phyloP scores from a whole-genome alignment of 495 filamentous ascomycete genomes.

The Astrothelium subdiscretum region DNA sequence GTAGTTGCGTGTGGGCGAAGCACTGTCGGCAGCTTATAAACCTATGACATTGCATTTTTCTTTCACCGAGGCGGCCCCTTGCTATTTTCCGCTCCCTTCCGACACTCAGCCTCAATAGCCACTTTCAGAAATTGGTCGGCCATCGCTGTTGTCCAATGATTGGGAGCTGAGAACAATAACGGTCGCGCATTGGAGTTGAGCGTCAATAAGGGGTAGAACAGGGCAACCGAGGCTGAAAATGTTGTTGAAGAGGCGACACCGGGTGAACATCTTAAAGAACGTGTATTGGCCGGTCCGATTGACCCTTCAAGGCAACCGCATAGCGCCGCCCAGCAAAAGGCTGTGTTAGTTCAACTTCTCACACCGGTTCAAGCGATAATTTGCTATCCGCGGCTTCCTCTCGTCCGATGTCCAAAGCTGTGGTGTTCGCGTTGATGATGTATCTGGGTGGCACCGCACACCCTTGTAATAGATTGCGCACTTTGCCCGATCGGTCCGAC shows the following conservation, averaged over 20 bases:
- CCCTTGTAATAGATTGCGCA: not conserved
- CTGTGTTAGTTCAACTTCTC: not conserved
- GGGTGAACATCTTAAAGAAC: not conserved
- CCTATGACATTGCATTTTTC: not conserved
- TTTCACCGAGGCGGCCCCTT: not conserved
- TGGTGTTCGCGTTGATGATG: not conserved
- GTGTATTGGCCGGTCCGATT: not conserved
- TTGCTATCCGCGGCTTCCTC: not conserved
- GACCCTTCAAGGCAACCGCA: not conserved
- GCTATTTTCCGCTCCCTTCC: not conserved
- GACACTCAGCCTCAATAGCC: not conserved
- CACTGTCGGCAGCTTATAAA: not conserved
- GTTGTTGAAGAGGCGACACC: not conserved
- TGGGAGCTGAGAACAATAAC: not conserved
- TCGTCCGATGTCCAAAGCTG: not conserved
- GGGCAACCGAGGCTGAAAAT: not conserved
- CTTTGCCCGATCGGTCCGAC: not conserved
- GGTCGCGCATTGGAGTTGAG: not conserved
- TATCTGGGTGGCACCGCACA: not conserved
- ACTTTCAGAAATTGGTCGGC: not conserved
- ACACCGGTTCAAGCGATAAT: not conserved
- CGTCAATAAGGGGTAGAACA: no score
- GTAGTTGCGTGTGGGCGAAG: not conserved
- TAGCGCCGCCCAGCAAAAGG: not conserved
- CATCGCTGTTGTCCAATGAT: not conserved